Conservation (phyloP, 2,329 filamentous ascomycete genomes). For the Colletotrichum camelliae region DNA sequence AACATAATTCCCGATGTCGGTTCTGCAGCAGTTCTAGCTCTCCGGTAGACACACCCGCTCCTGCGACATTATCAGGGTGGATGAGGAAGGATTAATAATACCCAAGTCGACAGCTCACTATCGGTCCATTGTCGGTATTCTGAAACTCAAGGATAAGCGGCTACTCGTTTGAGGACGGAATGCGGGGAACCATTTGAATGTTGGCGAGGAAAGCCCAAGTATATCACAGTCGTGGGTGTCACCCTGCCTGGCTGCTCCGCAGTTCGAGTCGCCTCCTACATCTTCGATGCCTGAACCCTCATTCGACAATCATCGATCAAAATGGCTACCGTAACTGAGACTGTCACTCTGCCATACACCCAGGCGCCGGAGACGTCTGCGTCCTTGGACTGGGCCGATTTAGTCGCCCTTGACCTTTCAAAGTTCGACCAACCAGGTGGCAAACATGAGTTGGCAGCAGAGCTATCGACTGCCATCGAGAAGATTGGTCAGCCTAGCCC, state of each 20-base stretch:
- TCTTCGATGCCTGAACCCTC: background rate
- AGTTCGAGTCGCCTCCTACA: fast-evolving
- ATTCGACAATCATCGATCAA: too few relatives aligned
- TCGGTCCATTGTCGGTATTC: background rate
- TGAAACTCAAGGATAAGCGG: background rate
- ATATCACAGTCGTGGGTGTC: background rate
- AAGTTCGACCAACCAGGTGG: background rate
- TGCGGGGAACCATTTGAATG: background rate
- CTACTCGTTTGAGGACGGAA: too few relatives aligned
- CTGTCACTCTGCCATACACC: background rate
- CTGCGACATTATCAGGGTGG: background rate
- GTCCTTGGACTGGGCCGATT: background rate
- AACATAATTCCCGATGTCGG: background rate
- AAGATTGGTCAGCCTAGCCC: background rate
- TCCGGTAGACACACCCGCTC: background rate
- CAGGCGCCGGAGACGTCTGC: background rate
- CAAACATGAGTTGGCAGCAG: background rate
- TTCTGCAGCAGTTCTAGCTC: background rate
- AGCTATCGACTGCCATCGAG: background rate
- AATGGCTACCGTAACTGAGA: background rate
- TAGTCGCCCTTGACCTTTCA: background rate
- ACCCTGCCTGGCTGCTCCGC: background rate
- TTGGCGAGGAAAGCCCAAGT: background rate
- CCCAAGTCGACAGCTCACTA: fast-evolving
- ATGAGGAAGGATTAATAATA: background rate